Base-by-base conservation (phyloP, 257 asterid species). In the Salvia miltiorrhiza region DNA sequence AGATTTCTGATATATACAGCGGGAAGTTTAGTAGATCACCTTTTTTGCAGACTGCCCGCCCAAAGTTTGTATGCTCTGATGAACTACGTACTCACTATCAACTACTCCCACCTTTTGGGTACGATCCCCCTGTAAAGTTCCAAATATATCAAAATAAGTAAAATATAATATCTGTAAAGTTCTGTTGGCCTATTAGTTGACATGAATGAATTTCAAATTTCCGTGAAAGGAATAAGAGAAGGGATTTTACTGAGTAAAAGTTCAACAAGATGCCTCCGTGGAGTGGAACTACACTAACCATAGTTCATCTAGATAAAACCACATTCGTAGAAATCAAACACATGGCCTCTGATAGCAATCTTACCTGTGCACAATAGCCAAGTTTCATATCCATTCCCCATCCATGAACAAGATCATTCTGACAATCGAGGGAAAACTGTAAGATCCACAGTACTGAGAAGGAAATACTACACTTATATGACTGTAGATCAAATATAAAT, bases 361-460 rank as follows among this genome's bases (percentile, higher is more conserved):
- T 77, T 67, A 86, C 99, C 96, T 91, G 98, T 53, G 97, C 97
- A 73, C 99, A 94, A 78, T 91, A 94, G 11, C 99, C 99, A 16
- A 94, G 93, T 78, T 89, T 94, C 88, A 94, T 94, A 86, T 94
- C 99, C 97, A 94, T 61, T 72, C 99, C 99, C 99, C 99, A 94
- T 71, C 99, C 99, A 79, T 91, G 99, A 76, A 94, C 97, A 75
- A 94, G 99, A 85, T 94, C 99, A 79, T 85, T 94, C 99, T 94
- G 89, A 70, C 70, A 79, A 58, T 49, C 69, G 68, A 70, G 55
- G 32, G 14, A 37, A 47, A 69, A 40, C 13, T 1, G 20, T 63
- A 73, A 69, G 71, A 26, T 30, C 60, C 8, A 63, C 61, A 7
- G 63, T 33, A 17, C 16, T 4, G 41, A 41, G 55, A 19, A 7